phyloP scores from a whole-genome alignment of 1,284 basidiomycete genomes.

The Golubevia sp. region DNA sequence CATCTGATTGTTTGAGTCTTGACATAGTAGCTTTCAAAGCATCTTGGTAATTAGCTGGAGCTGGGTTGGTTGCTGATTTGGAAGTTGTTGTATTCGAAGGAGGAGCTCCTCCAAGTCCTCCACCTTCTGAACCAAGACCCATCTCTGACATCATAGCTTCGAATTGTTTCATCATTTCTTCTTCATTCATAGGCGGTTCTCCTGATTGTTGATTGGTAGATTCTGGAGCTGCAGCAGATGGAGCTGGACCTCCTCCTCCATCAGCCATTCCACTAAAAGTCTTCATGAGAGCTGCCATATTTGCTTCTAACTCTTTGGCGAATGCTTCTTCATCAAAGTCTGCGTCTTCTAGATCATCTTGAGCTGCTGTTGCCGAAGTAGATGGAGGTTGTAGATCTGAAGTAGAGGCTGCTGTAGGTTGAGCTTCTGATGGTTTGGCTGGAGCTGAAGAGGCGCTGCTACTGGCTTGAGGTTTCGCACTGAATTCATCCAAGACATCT shows the following conservation, averaged over 20 bases:
- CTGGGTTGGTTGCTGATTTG: not conserved
- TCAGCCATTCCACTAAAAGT: constrained; percentile 26
- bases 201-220: not conserved
- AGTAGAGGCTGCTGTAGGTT: not conserved
- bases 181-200: constrained; percentile 28
- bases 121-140: constrained; percentile 14
- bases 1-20: constrained; percentile 44
- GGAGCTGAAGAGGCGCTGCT: not conserved
- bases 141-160: constrained; percentile 53
- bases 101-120: constrained; percentile 2
- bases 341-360: constrained; percentile 14
- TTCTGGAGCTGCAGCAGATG: constrained; percentile 3
- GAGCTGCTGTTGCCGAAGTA: not conserved
- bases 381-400: constrained; percentile 1
- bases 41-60: constrained; percentile 49
- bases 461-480: constrained; percentile 19
- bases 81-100: not conserved
- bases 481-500: constrained; percentile 54
- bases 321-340: constrained; percentile 30
- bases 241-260: constrained; percentile 5
- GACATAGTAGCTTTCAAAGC: constrained; percentile 50
- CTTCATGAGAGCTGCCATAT: constrained; percentile 55
- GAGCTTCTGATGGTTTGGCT: not conserved
- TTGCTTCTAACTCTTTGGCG: constrained; percentile 49
- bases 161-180: constrained; percentile 57